These are phyloP conservation scores for Cladosporium halotolerans DNA, from an alignment of 2,329 filamentous ascomycete species.

Conservation along the genomic window DNA sequence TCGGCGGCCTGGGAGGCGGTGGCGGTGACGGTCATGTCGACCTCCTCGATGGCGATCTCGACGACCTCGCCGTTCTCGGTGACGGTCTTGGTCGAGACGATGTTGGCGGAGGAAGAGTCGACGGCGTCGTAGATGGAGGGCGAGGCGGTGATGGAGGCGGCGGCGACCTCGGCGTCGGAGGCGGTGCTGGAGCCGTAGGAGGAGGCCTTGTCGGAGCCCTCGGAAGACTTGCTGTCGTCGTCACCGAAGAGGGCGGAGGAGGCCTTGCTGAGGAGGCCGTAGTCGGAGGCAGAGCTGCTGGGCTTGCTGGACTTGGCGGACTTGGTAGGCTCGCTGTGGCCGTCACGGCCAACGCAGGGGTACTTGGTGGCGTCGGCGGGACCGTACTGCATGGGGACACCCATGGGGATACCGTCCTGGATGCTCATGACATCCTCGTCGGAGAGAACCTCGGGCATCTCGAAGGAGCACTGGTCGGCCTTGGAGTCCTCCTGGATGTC, in stretches of 20 bases:
- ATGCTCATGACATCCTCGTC: slow-evolving; percentile 56
- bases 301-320: slow-evolving; percentile 7
- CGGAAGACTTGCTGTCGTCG: not conserved
- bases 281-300: slow-evolving; percentile 2
- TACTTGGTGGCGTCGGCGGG: slow-evolving; percentile 36
- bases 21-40: slow-evolving; percentile 37
- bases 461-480: slow-evolving; percentile 56
- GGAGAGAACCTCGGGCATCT: slow-evolving; percentile 49
- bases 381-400: slow-evolving; percentile 44
- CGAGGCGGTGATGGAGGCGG: slow-evolving; percentile 18
- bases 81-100: slow-evolving; percentile 37
- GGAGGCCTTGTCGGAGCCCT: not conserved
- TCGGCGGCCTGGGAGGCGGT: slow-evolving; percentile 23
- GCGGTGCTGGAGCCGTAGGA: not conserved
- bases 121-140: slow-evolving; percentile 21
- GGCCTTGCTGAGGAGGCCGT: slow-evolving; percentile 5
- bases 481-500: slow-evolving; percentile 54
- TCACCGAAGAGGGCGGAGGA: slow-evolving; percentile 9
- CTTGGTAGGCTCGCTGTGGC: slow-evolving; percentile 1
- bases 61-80: slow-evolving; percentile 39
- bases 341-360: slow-evolving; percentile 21
- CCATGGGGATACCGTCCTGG: slow-evolving; percentile 59
- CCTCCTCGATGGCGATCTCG: slow-evolving; percentile 40
- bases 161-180: slow-evolving; percentile 20
- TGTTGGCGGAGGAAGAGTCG: slow-evolving; percentile 15